Evolutionary conservation across 805 yeast genomes (phyloP).

Genomic region (Hanseniaspora vineae): DNA sequence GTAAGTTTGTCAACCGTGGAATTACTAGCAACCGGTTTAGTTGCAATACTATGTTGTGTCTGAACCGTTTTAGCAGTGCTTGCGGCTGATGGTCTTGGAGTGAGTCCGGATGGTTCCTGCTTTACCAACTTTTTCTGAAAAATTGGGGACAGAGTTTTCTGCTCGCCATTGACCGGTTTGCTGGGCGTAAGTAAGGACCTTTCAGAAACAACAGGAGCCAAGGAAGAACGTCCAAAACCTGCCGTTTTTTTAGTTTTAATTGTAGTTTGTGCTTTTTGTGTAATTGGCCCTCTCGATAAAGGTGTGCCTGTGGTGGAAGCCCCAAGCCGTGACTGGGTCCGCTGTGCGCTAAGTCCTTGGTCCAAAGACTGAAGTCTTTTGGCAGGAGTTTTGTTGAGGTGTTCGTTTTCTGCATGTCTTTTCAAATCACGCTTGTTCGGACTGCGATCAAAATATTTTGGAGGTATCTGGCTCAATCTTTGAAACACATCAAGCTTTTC

Average conservation of each 20-base stretch:
- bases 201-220: background rate
- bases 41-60: background rate
- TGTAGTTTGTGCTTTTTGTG: background rate
- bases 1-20: constrained; percentile 10
- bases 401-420: constrained; percentile 3
- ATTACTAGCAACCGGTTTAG: background rate
- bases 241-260: background rate
- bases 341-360: background rate
- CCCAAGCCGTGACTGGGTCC: background rate
- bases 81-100: background rate
- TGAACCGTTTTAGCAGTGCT: background rate
- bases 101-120: background rate
- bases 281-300: background rate
- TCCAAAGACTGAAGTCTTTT: constrained; percentile 2
- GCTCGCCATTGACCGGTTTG: background rate
- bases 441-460: constrained; percentile 22
- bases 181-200: constrained; percentile 10
- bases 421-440: constrained; percentile 3
- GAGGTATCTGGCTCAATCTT: constrained; percentile 17
- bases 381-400: background rate
- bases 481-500: constrained; percentile 16
- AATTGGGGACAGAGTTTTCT: background rate
- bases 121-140: background rate
- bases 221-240: background rate
- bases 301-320: background rate